phyloP scores from a whole-genome alignment of 2,329 filamentous ascomycete genomes.

The Sclerotinia minor region DNA sequence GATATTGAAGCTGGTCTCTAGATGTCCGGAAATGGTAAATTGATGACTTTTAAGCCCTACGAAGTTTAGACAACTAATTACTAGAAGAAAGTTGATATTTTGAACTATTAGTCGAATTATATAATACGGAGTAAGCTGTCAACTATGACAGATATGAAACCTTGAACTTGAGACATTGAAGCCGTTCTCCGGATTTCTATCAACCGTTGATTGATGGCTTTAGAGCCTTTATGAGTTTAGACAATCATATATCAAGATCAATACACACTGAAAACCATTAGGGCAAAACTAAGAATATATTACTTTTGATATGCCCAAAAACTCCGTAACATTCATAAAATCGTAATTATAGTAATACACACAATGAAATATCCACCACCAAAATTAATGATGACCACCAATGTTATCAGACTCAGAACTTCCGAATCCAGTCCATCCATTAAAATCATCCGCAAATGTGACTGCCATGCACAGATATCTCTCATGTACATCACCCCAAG shows the following conservation, averaged over 20 bases:
- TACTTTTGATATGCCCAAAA: background rate
- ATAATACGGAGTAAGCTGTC: too few relatives aligned
- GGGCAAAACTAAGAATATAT: background rate
- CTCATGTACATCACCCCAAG: conserved; percentile 70
- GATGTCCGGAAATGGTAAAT: too few relatives aligned
- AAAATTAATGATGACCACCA: conserved; percentile 5
- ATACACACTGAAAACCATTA: background rate
- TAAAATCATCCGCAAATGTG: conserved; percentile 71
- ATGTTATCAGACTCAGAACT: background rate
- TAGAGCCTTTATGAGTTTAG: background rate
- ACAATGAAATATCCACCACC: background rate
- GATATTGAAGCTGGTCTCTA: too few relatives aligned
- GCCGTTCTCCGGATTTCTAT: too few relatives aligned
- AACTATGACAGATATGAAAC: too few relatives aligned
- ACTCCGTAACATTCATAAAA: background rate
- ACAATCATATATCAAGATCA: background rate
- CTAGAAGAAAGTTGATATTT: too few relatives aligned
- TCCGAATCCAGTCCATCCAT: conserved; percentile 57
- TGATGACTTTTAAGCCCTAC: background rate
- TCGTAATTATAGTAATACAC: conserved; percentile 1
- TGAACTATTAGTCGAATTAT: too few relatives aligned
- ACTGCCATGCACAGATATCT: conserved; percentile 68
- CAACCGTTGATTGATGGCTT: background rate
- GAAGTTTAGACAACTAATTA: background rate
- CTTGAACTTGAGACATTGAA: too few relatives aligned